Evolutionary conservation across 495 filamentous ascomycete genomes (phyloP), one percentile per base, ranked within the genome.

Genomic region (Xylaria cubensis): DNA sequence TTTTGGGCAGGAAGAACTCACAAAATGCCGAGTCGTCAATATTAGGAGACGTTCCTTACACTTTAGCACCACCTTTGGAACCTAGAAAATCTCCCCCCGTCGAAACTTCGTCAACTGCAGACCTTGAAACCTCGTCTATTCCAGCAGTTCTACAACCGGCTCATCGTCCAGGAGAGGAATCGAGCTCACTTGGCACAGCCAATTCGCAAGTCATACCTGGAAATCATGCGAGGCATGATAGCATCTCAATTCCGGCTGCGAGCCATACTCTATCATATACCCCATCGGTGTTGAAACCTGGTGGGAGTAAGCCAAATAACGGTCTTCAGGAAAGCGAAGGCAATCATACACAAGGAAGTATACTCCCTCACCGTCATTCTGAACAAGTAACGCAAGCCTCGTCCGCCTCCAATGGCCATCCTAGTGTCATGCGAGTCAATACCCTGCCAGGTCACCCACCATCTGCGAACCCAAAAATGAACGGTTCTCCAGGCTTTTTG

Each of bases 211-310:
- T 21, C 32, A 50, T 76, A 50, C 74, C 74, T 12, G 75, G 68
- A n/a, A 71, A 64, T 8, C 75, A 73, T n/a, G 75, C 73, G 12
- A 75, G 73, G 36, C 75, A 77, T 26, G 75, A 73, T 24, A 74
- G 74, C 42, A 74, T 77, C 15, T 72, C 74, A 12, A 63, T n/a
- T 44, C 39, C 29, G 10, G 34, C 7, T 36, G 41, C 41, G 6
- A 17, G 39, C 4, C 62, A 73, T 21, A 66, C 34, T 10, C 63
- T 77, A 36, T 41, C 75, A 24, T 70, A 79, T 41, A 48, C 79
- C 9, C 80, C 82, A 13, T 80, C 80, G 2, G 75, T 79, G 19
- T 80, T 84, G 10, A 77, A 79, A 55, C 84, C 84, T 36, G 79
- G 80, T 21, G 74, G 76, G 26, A 76, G 74, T 12, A 79, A 69